phyloP scores from a whole-genome alignment of 164 flowering plant genomes.

The Amborella trichopoda region DNA sequence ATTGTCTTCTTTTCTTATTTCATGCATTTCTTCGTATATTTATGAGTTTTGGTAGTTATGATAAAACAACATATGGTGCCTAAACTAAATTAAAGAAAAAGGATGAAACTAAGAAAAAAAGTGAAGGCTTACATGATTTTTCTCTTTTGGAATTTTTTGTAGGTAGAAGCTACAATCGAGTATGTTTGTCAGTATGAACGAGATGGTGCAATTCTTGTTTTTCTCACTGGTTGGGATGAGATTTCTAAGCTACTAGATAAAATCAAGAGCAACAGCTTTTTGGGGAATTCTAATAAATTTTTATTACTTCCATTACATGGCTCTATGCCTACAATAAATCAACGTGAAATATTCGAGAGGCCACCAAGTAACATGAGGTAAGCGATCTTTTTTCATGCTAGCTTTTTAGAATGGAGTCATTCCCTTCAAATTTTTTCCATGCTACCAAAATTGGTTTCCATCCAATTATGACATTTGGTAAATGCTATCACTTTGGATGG shows the following conservation, averaged over 20 bases:
- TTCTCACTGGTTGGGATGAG: constrained; percentile 98
- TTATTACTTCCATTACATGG: constrained; percentile 82
- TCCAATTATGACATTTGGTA: too few species aligned
- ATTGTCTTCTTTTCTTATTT: too few species aligned
- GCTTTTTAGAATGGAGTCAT: not conserved
- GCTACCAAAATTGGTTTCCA: too few species aligned
- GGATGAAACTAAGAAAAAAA: too few species aligned
- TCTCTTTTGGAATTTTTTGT: too few species aligned
- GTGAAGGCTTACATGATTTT: not conserved
- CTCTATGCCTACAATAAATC: constrained; percentile 89
- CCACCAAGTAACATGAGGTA: constrained; percentile 72
- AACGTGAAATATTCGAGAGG: constrained; percentile 87
- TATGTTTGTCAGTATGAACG: constrained; percentile 70
- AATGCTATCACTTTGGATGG: too few species aligned
- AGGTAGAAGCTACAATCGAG: constrained; percentile 89
- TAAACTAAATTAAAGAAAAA: too few species aligned
- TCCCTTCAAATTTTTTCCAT: too few species aligned
- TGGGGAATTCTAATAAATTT: constrained; percentile 64
- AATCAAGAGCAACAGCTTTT: constrained; percentile 45
- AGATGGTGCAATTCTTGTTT: constrained; percentile 87
- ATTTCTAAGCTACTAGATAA: constrained; percentile 78
- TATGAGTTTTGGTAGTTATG: not conserved
- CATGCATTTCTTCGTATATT: too few species aligned
- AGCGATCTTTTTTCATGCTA: constrained; percentile 3
- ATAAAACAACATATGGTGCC: too few species aligned